Evolutionary conservation across 306 rosid species (phyloP).

Genomic region (Prunus salicina): DNA sequence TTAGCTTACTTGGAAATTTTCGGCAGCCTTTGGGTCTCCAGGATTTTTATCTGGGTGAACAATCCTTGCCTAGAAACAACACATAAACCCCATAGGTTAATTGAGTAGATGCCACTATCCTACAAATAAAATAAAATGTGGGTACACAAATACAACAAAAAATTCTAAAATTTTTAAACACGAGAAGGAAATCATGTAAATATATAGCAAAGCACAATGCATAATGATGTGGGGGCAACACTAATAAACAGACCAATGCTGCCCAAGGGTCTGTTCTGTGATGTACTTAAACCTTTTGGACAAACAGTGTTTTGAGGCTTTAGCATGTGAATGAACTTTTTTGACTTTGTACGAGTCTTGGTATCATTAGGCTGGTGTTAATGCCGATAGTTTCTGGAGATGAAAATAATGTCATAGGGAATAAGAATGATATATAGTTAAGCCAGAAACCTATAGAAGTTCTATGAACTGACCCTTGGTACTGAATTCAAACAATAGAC

Average conservation of each 20-base stretch:
- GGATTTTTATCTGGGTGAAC: conserved; percentile 98
- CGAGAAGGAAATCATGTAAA: not conserved
- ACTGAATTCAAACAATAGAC: not conserved
- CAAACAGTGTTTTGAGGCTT: not conserved
- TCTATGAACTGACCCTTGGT: not conserved
- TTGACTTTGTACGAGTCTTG: not conserved
- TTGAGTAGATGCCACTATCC: not conserved
- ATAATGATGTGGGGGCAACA: not conserved
- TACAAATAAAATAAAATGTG: not conserved
- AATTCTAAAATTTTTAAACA: not conserved
- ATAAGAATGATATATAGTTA: not conserved
- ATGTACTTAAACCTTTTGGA: not conserved
- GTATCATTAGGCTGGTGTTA: not conserved
- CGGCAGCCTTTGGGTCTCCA: conserved; percentile 90
- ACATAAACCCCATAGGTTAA: not conserved
- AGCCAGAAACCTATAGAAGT: not conserved
- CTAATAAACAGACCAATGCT: not conserved
- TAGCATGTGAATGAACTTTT: not conserved
- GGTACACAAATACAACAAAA: not conserved
- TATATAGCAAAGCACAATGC: not conserved
- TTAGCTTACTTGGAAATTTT: conserved; percentile 71
- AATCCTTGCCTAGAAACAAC: conserved; percentile 61
- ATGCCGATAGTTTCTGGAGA: not conserved
- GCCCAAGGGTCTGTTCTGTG: not conserved
- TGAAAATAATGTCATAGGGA: not conserved